A percentile compares a stretch with the other conserved stretches of the same genome.
These are phyloP conservation scores for Cymbidium sinense DNA, from an alignment of 106 monocot species.

Conservation along the genomic window DNA sequence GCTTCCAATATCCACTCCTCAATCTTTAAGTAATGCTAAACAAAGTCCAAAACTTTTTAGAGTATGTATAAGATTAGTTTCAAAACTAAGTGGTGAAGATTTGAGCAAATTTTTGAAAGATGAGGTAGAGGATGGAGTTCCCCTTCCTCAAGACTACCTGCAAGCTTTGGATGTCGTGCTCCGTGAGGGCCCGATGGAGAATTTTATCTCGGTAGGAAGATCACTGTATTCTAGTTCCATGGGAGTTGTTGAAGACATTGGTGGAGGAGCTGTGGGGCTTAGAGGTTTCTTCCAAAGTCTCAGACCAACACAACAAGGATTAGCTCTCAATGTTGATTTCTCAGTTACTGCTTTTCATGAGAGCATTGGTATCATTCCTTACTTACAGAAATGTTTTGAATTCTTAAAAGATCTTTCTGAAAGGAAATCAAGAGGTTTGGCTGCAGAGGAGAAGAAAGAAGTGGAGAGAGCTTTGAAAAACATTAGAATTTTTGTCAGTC, in stretches of 20 bases:
- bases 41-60: constrained; percentile 61
- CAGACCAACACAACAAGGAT: constrained; percentile 82
- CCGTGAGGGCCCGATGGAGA: constrained; percentile 60
- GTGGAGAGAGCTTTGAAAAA: constrained; percentile 82
- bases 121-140: constrained; percentile 34
- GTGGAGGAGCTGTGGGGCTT: constrained; percentile 70
- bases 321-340: constrained; percentile 91
- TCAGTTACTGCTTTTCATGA: constrained; percentile 88
- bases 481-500: constrained; percentile 71
- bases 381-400: constrained; percentile 73
- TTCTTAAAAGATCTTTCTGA: constrained; percentile 63
- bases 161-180: constrained; percentile 87
- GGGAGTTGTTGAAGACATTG: constrained; percentile 57
- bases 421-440: constrained; percentile 43
- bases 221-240: constrained; percentile 55
- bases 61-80: constrained; percentile 64
- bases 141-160: constrained; percentile 84
- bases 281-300: constrained; percentile 96
- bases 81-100: constrained; percentile 50
- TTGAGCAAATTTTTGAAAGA: constrained; percentile 55
- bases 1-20: constrained; percentile 30
- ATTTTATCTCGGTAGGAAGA: constrained; percentile 51
- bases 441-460: constrained; percentile 57
- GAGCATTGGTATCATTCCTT: constrained; percentile 71
- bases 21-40: not conserved